A percentile compares a stretch with the other conserved stretches of the same genome.
phyloP scores from a whole-genome alignment of 352 stramenopile species.

The Phytophthora podocarpi region DNA sequence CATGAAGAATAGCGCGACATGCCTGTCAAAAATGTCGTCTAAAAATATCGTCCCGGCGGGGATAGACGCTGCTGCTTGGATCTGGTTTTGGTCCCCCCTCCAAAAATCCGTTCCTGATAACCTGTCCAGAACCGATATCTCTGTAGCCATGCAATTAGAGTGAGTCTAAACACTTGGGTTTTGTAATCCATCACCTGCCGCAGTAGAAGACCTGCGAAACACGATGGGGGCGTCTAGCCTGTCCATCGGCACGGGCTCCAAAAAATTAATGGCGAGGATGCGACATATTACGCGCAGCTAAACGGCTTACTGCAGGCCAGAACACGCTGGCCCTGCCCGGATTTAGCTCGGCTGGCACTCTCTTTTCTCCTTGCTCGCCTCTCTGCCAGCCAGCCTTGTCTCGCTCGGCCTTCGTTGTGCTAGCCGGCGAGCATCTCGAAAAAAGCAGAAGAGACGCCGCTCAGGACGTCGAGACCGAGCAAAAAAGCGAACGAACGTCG shows the following conservation, averaged over 20 bases:
- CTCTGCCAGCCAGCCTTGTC: conserved; percentile 36
- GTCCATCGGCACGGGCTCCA: conserved; percentile 12
- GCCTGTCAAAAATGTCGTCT: conserved; percentile 28
- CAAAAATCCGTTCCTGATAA: conserved; percentile 39
- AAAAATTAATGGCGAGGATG: conserved; percentile 36
- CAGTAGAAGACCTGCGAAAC: conserved; percentile 18
- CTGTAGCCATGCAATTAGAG: conserved; percentile 17
- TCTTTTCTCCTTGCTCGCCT: conserved; percentile 28
- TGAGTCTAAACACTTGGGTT: neutral
- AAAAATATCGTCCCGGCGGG: conserved; percentile 35
- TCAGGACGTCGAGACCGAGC: conserved; percentile 36
- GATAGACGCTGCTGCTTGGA: conserved; percentile 25
- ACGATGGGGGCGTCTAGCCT: neutral
- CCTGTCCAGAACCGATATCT: conserved; percentile 19
- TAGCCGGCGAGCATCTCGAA: conserved; percentile 37
- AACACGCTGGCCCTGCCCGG: neutral
- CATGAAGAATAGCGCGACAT: conserved; percentile 29
- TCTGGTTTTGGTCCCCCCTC: conserved; percentile 37
- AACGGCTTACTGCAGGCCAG: conserved; percentile 12
- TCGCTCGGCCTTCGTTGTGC: conserved; percentile 8
- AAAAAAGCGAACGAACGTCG: conserved; percentile 48
- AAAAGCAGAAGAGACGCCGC: conserved; percentile 47
- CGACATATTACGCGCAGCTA: conserved; percentile 29
- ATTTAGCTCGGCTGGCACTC: conserved; percentile 27
- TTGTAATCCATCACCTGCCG: neutral